Percentiles rank a stretch among this genome's conserved stretches.
Conservation (phyloP, 2,329 filamentous ascomycete genomes). For the Fusarium verticillioides region DNA sequence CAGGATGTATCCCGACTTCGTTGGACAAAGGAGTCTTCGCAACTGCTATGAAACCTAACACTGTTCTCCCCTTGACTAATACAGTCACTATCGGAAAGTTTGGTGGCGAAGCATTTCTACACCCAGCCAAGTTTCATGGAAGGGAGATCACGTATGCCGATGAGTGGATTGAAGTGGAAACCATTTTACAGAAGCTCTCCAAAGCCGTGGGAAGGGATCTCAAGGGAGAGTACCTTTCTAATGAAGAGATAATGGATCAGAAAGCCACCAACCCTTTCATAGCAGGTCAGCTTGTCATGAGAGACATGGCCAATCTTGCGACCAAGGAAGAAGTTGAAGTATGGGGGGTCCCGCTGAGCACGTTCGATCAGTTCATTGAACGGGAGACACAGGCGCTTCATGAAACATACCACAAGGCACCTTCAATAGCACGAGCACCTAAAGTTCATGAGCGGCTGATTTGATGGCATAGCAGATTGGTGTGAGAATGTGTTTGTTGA, state of each 20-base stretch:
- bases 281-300: conserved; percentile 50
- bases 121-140: conserved; percentile 54
- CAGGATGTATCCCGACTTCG: conserved; percentile 53
- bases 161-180: conserved; percentile 51
- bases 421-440: not conserved
- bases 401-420: conserved; percentile 43
- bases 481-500: not conserved
- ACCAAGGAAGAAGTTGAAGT: conserved; percentile 50
- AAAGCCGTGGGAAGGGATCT: conserved; percentile 50
- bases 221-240: conserved; percentile 51
- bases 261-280: conserved; percentile 53
- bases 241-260: conserved; percentile 53
- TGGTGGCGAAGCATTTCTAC: conserved; percentile 55
- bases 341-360: conserved; percentile 56
- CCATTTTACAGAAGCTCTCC: conserved; percentile 52
- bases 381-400: conserved; percentile 50
- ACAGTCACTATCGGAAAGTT: conserved; percentile 60
- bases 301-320: conserved; percentile 50
- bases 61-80: conserved; percentile 56
- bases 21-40: conserved; percentile 52
- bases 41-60: conserved; percentile 50
- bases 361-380: conserved; percentile 56
- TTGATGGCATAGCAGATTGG: not conserved
- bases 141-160: conserved; percentile 55
- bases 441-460: not conserved